Evolutionary conservation across 345 rosid genomes (phyloP).

Genomic region (Brassica incana): DNA sequence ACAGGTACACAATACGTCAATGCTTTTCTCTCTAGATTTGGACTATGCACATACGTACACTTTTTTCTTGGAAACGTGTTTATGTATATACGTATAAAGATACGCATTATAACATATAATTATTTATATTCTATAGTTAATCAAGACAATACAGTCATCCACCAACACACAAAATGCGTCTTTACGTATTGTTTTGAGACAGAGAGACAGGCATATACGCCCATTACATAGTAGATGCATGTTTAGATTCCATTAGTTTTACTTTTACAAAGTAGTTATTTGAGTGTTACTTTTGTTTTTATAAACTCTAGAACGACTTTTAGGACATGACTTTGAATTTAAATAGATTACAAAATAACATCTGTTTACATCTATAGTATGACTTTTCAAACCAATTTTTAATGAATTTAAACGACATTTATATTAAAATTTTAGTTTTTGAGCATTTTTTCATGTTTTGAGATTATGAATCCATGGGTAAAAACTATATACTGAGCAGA

Average conservation of each 20-base stretch:
- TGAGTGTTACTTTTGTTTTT: not conserved
- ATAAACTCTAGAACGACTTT: not conserved
- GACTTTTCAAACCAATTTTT: not conserved
- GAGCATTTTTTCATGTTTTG: not conserved
- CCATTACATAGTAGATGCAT: constrained; percentile 4
- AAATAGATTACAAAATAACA: not conserved
- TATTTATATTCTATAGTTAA: not conserved
- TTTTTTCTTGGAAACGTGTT: constrained; percentile 28
- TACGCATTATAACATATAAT: constrained; percentile 16
- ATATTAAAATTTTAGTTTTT: not conserved
- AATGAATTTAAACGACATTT: not conserved
- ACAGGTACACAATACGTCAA: constrained; percentile 56
- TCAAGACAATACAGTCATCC: constrained; percentile 14
- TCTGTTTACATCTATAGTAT: not conserved
- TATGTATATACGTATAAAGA: constrained; percentile 32
- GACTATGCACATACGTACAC: constrained; percentile 18
- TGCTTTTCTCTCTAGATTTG: constrained; percentile 36
- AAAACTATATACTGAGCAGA: not conserved
- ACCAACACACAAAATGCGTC: constrained; percentile 25
- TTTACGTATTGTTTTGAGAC: constrained; percentile 15
- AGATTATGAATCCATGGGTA: constrained; percentile 8
- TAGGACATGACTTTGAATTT: not conserved
- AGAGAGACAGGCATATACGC: constrained; percentile 25
- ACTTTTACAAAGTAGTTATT: not conserved
- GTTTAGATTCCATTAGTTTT: not conserved